Base-by-base conservation (phyloP, 2,329 filamentous ascomycete genomes). In the Basipetospora chlamydospora region DNA sequence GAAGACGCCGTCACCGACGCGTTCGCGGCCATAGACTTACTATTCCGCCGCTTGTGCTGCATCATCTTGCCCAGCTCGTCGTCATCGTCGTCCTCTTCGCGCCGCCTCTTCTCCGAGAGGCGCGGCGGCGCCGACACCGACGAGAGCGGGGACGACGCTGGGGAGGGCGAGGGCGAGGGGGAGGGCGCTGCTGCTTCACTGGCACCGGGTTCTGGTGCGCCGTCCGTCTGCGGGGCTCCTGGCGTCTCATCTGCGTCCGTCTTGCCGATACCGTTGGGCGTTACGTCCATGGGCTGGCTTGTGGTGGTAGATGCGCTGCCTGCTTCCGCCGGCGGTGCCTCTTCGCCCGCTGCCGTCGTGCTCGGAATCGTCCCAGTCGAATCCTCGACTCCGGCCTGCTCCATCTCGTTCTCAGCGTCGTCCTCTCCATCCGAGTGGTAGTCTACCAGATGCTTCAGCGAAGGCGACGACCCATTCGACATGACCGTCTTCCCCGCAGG, bases 351-450 rank as follows among this genome's bases (percentile, higher is more conserved):
- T 16, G 32, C 49, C 6, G 47, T 47, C 6, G 53, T 22, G 41
- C 41, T 77, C 66, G 29, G 70, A 61, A 49, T 78, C 77, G 55
- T 80, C 76, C 10, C 51, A 13, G 18, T 21, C 13, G 18, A 17
- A 15, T n/a, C 30, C 17, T 26, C 26, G 9, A 9, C 28, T 11
- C 7, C 26, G 11, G 4, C 28, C 13, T 30, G 18, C 20, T 25
- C 35, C 15, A 15, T 28, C n/a, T 37, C 35, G 26, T 17, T 31
- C 13, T 37, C 53, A 26, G 61, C 60, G 7, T 61, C 60, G 6
- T 47, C 74, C n/a, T 90, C 84, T 41, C 95, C 88, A 46, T 95
- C 87, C 26, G 92, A 92, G 0, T 79, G 75, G 52, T 98, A 98
- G 53, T 94, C 84, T 23, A 98, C 90, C 16, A 96, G 62, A 2